Evolutionary conservation across 2,329 filamentous ascomycete genomes (phyloP), one percentile per base, ranked within the genome.

Genomic region (Fusarium nanum): DNA sequence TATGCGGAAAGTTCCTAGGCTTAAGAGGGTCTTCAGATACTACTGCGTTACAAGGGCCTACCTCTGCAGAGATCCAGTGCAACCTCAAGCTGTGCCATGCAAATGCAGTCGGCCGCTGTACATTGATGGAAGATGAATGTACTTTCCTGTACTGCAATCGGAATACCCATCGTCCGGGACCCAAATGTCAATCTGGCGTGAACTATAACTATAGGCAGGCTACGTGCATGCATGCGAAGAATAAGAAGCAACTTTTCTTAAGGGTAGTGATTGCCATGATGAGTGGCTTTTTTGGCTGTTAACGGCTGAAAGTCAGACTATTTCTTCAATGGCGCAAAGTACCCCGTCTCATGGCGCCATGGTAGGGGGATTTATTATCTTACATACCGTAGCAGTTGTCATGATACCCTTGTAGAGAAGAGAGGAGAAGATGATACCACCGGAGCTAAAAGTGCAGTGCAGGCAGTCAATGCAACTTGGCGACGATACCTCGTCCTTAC

Each of bases 31-130:
- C 42, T 46, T 20, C 14, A 22, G 46, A 52, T 12, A n/a, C 18
- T 37, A 18, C 34, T n/a, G 34, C 28, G 28, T 30, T 37, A 37
- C 34, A 37, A 52, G 30, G 23, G 27, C 10, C 27, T 63, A 60
- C 59, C 57, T 70, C 52, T 55, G 42, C 58, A 53, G 53, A 65
- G 68, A 71, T 70, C 68, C 68, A 57, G 64, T 68, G 59, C 50
- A 62, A 61, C 60, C 67, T 56, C 37, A 37, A 64, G 46, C 62
- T 53, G 56, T 57, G 49, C 56, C 63, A 67, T 68, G 45, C 48
- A 47, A 55, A 59, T 60, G 69, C 69, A 72, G 66, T 44, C 55
- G 55, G 50, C 57, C 67, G 56, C 41, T 53, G 47, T 45, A 52
- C 59, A 32, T 32, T 27, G 54, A 56, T 37, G 49, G 40, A 47